Conservation (phyloP, 805 yeast species). For the Pichia cabralensis region DNA sequence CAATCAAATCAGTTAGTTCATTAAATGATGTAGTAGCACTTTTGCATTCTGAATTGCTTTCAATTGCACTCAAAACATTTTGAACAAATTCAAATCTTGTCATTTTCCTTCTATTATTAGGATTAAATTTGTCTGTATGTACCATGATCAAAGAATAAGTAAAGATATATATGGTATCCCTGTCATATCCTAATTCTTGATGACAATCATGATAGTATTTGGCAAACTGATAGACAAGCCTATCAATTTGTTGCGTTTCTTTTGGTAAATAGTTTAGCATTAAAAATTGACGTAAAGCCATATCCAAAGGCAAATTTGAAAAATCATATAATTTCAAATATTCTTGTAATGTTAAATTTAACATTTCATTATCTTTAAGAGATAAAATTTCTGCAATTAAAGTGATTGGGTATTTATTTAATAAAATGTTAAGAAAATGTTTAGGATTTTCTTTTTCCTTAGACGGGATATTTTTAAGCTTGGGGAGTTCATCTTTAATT, state of each 20-base stretch:
- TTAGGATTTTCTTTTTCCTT: conserved; percentile 21
- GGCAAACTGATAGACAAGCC: conserved; percentile 51
- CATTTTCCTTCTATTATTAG: conserved; percentile 60
- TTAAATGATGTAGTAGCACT: conserved; percentile 3
- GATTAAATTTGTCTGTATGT: conserved; percentile 67
- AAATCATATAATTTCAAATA: conserved; percentile 36
- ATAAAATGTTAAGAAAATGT: conserved; percentile 25
- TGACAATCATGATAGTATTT: conserved; percentile 37
- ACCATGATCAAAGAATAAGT: conserved; percentile 58
- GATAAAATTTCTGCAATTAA: conserved; percentile 23
- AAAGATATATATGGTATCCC: conserved; percentile 51
- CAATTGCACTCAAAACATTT: conserved; percentile 22
- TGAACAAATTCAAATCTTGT: conserved; percentile 49
- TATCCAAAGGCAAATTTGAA: conserved; percentile 47
- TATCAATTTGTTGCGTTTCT: conserved; percentile 70
- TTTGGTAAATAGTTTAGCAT: conserved; percentile 51
- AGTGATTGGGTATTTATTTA: conserved; percentile 19
- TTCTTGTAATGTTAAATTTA: conserved; percentile 16
- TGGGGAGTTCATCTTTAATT: background rate
- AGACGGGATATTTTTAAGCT: background rate
- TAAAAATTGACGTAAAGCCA: conserved; percentile 51
- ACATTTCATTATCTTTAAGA: conserved; percentile 20
- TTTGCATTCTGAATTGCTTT: conserved; percentile 18
- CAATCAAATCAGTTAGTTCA: conserved; percentile 21
- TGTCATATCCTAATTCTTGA: conserved; percentile 26